Evolutionary conservation across 768 basidiomycete species (phyloP), one percentile per base, ranked within the genome.

Genomic region (Suillus tomentosus): DNA sequence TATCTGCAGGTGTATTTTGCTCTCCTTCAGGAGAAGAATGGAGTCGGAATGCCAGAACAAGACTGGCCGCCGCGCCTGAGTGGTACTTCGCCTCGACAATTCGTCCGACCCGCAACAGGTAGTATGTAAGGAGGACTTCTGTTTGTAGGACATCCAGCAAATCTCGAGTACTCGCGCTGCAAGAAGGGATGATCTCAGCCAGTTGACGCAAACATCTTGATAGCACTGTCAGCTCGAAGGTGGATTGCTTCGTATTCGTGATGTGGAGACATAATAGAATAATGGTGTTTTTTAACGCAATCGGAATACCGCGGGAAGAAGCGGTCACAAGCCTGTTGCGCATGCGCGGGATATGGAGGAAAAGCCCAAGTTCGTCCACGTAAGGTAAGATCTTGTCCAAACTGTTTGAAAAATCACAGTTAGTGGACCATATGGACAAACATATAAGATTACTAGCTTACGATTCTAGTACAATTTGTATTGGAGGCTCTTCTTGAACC

Each of bases 101-200:
- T 39, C 84, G 79, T 62, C 86, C 87, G 22, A 77, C 81, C 56
- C 84, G 83, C 70, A 87, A 84, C 69, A 91, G 85, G 71, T 87
- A 90, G 68, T 85, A 82, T 1, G 86, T 78, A 34, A 92, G 78
- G n/a, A 92, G 79, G 5, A 91, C 76, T 64, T 90, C 83, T 0
- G 85, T 81, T 65, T 89, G 88, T 10, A 89, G 69, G 17, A 85
- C 82, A 60, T 87, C 82, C 19, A 88, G 68, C 39, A 85, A 76
- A 69, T 63, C 77, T 71, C 64, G 77, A 65, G 69, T 80, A 69
- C 70, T 78, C 3, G 71, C 62, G 19, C 71, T 71, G 31, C 68
- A 66, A n/a, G 81, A 75, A 24, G 84, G 81, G 76, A 84, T 71
- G 66, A 45, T 81, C 5, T 79, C 79, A 11, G 80, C 77, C 5